phyloP scores from a whole-genome alignment of 805 yeast species.

The Candida bentonensis region DNA sequence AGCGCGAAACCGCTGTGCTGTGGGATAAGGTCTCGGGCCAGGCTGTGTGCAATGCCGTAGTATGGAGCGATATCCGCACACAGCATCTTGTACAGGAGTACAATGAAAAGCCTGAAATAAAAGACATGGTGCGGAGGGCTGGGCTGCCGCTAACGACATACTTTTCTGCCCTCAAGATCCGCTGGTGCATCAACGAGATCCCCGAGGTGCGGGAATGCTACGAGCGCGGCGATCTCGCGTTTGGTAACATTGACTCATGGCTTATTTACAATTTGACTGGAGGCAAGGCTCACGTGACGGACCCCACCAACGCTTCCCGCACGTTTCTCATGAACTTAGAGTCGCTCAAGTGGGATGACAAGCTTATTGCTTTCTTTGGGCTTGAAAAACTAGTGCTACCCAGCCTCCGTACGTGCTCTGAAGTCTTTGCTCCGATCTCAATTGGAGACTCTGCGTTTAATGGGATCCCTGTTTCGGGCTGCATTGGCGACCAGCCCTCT shows the following conservation, averaged over 20 bases:
- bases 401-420: slow-evolving; percentile 63
- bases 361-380: slow-evolving; percentile 64
- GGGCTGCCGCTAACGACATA: slow-evolving; percentile 87
- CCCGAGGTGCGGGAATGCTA: slow-evolving; percentile 51
- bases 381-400: slow-evolving; percentile 65
- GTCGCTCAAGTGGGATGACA: slow-evolving; percentile 61
- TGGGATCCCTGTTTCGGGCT: slow-evolving; percentile 70
- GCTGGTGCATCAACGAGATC: slow-evolving; percentile 79
- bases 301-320: slow-evolving; percentile 83
- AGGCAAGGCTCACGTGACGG: slow-evolving; percentile 56
- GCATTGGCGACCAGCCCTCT: slow-evolving; percentile 89
- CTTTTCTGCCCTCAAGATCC: slow-evolving; percentile 78
- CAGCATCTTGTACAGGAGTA: slow-evolving; percentile 52
- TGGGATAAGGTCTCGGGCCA: slow-evolving; percentile 77
- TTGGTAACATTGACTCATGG: slow-evolving; percentile 95
- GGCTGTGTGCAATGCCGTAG: slow-evolving; percentile 79
- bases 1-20: slow-evolving; percentile 82
- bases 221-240: slow-evolving; percentile 67
- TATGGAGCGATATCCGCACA: slow-evolving; percentile 93
- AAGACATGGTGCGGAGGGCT: slow-evolving; percentile 44
- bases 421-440: slow-evolving; percentile 57
- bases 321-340: slow-evolving; percentile 80
- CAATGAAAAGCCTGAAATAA: slow-evolving; percentile 40
- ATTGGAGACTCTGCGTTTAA: slow-evolving; percentile 42
- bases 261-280: slow-evolving; percentile 68